Percentiles rank a stretch among this genome's conserved stretches.
Conservation (phyloP, 2,329 filamentous ascomycete species). For the Claviceps digitariae region DNA sequence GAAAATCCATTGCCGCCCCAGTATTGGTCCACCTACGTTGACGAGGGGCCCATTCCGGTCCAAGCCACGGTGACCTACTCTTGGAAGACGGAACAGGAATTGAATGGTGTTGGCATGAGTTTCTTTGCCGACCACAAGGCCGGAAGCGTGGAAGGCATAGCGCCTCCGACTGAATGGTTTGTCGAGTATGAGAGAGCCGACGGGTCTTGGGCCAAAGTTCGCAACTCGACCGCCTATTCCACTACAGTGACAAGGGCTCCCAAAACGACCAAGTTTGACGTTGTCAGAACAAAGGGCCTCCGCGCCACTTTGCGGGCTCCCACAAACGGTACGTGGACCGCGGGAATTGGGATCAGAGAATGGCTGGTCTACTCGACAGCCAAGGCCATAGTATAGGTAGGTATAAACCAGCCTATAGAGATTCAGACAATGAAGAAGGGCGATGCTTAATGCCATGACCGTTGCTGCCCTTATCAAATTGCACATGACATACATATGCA, state of each 20-base stretch:
- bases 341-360: background rate
- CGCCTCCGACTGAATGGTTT: background rate
- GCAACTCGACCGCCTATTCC: background rate
- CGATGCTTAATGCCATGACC: too few species aligned
- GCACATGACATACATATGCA: too few species aligned
- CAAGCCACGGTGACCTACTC: background rate
- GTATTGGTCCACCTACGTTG: background rate
- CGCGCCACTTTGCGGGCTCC: background rate
- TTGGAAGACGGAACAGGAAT: background rate
- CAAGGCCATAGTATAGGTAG: background rate
- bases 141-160: background rate
- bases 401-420: background rate
- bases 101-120: background rate
- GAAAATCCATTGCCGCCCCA: background rate
- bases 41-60: background rate
- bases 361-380: background rate
- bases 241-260: background rate
- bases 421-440: too few species aligned
- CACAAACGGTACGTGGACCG: background rate
- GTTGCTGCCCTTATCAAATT: too few species aligned
- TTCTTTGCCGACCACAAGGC: background rate
- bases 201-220: background rate
- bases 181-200: background rate
- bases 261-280: background rate
- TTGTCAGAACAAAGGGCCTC: background rate